These are phyloP conservation scores for Neonectria hederae DNA, from an alignment of 2,329 filamentous ascomycete species.

Conservation along the genomic window DNA sequence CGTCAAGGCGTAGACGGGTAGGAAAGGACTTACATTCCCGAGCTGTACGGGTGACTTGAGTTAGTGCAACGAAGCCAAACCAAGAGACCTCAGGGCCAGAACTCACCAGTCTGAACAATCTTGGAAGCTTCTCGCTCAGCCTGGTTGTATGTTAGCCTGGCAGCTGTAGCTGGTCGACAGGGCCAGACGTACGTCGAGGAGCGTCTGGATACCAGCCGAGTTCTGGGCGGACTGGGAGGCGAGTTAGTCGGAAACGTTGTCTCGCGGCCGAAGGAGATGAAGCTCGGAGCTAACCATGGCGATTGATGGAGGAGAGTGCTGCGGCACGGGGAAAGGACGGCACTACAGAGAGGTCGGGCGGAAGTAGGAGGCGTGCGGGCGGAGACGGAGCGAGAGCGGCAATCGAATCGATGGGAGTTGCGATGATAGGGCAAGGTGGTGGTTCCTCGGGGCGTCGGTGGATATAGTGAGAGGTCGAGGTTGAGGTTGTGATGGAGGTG, in stretches of 20 bases:
- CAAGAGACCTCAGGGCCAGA: conserved; percentile 14
- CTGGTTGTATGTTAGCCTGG: conserved; percentile 56
- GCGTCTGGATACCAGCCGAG: conserved; percentile 96
- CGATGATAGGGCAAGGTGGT: conserved; percentile 16
- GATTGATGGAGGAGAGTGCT: conserved; percentile 11
- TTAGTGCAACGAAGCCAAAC: conserved; percentile 42
- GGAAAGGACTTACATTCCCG: conserved; percentile 79
- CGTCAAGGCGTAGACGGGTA: conserved; percentile 16
- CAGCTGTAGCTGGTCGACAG: neutral
- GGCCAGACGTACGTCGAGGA: conserved; percentile 83
- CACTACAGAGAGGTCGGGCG: neutral
- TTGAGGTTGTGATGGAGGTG: neutral
- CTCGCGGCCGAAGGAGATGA: conserved; percentile 9
- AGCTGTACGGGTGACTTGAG: conserved; percentile 58
- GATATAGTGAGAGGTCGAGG: neutral
- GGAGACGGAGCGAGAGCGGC: neutral
- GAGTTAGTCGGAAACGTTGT: conserved; percentile 34
- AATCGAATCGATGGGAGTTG: conserved; percentile 15
- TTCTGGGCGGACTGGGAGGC: conserved; percentile 88
- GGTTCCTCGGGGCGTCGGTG: neutral
- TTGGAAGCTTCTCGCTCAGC: conserved; percentile 98
- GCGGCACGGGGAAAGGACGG: neutral
- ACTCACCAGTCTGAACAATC: conserved; percentile 94
- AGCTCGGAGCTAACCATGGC: conserved; percentile 36
- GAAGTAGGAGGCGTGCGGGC: neutral